Evolutionary conservation across 495 filamentous ascomycete genomes (phyloP), one percentile per base, ranked within the genome.

Genomic region (Penicillium verhagenii): DNA sequence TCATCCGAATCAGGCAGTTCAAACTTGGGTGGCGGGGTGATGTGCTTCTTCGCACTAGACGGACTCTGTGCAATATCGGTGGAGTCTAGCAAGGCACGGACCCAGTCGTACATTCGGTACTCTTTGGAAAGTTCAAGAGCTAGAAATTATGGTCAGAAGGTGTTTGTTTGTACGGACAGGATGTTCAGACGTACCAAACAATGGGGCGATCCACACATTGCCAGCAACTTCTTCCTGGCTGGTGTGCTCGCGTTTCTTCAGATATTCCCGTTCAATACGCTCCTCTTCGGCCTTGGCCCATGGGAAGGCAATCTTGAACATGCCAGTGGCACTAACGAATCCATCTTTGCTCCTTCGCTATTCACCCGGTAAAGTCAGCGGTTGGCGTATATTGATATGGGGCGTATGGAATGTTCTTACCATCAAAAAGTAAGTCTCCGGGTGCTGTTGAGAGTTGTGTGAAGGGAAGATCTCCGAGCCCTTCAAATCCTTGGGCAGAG

Each of bases 251-350:
- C 93, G 83, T 8, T 72, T 61, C 71, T 94, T 96, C 64, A 97
- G 80, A 60, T 90, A 93, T 57, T 86, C 88, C 56, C 92, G 87
- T 78, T 98, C 94, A 7, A 75, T 76, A 56, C 87, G 85, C 71
- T 98, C 94, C 66, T 98, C 95, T 6, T 85, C 82, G 26, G 81
- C 72, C 53, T 87, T 86, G 13, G 94, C 91, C 80, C 92, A 97
- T 3, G 94, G 94, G 69, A 97, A 98, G 6, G 93, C 90, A 52
- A 95, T 95, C 75, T 97, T 98, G 80, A 97, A 98, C 95, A 98
- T 97, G 67, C 95, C 94, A 48, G 94, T 97, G 6, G 94, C 92
- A 62, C 91, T 96, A 35, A 98, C 85, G 66, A 79, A 97, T 35
- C 95, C 95, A 74, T 98, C 94, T 67, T 85, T 86, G 75, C 91